phyloP scores from a whole-genome alignment of 768 basidiomycete genomes.

The Lentinus tigrinus region DNA sequence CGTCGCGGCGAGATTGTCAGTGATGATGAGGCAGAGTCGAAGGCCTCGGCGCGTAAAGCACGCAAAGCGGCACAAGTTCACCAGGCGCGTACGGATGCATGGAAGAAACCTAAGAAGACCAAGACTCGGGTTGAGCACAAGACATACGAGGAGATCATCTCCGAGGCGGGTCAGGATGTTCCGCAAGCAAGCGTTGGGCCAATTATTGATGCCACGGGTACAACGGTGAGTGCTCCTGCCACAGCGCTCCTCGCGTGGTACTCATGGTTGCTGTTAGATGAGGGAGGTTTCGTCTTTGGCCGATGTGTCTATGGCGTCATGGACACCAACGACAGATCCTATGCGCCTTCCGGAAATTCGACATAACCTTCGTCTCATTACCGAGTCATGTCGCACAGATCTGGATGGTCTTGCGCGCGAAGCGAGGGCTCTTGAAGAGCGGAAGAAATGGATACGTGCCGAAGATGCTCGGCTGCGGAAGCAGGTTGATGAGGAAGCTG shows the following conservation, averaged over 20 bases:
- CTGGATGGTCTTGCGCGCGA: slow-evolving; percentile 89
- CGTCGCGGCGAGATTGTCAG: slow-evolving; percentile 72
- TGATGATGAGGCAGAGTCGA: slow-evolving; percentile 63
- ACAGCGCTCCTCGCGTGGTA: slow-evolving; percentile 4
- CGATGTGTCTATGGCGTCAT: slow-evolving; percentile 69
- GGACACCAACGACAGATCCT: slow-evolving; percentile 86
- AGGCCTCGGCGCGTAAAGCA: slow-evolving; percentile 37
- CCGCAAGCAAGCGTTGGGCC: slow-evolving; percentile 64
- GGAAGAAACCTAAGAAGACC: slow-evolving; percentile 84
- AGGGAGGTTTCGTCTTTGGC: slow-evolving; percentile 85
- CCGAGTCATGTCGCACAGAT: slow-evolving; percentile 78
- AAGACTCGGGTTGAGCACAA: slow-evolving; percentile 90
- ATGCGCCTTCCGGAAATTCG: slow-evolving; percentile 95
- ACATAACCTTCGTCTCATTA: slow-evolving; percentile 89
- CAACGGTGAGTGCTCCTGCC: slow-evolving; percentile 59
- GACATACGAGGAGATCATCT: slow-evolving; percentile 94
- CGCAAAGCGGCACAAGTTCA: slow-evolving; percentile 57
- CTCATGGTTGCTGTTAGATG: slow-evolving; percentile 45
- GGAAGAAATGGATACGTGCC: slow-evolving; percentile 64
- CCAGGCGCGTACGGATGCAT: slow-evolving; percentile 66
- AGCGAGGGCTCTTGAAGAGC: slow-evolving; percentile 78
- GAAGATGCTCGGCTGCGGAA: slow-evolving; percentile 74
- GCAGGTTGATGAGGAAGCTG: slow-evolving; percentile 73
- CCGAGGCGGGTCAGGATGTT: slow-evolving; percentile 72
- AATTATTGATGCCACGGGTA: slow-evolving; percentile 94